Conservation (phyloP, 164 flowering plant genomes). For the Macadamia tetraphylla region DNA sequence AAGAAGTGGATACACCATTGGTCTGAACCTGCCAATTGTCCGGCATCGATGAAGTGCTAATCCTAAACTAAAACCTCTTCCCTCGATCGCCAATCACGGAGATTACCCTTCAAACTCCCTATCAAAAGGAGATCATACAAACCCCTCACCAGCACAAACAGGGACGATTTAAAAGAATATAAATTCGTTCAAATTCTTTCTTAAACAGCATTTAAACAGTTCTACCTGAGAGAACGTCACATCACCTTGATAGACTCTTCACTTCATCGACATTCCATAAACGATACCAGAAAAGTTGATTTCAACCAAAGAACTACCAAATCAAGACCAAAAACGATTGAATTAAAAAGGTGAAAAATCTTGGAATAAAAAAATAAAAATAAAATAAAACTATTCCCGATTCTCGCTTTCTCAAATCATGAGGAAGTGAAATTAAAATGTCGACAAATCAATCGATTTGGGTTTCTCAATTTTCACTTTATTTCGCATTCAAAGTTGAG, state of each 20-base stretch:
- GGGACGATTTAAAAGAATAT: neutral
- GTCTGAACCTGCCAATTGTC: slow-evolving; percentile 39
- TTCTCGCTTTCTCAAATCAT: neutral
- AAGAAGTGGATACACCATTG: slow-evolving; percentile 29
- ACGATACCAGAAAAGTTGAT: no score
- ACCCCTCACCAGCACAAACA: no score
- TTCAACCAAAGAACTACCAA: slow-evolving; percentile 5
- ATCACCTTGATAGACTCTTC: neutral
- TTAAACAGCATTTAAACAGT: neutral
- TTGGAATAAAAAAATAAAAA: neutral
- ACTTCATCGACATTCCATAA: slow-evolving; percentile 3
- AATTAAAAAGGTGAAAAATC: neutral
- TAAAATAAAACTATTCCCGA: slow-evolving; percentile 4
- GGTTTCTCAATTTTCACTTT: neutral
- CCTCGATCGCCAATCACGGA: slow-evolving; percentile 18
- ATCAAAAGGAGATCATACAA: neutral
- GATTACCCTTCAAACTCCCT: neutral
- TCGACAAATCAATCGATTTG: neutral
- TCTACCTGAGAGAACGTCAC: neutral
- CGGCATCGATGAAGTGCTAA: slow-evolving; percentile 36
- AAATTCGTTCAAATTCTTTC: neutral
- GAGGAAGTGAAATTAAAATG: neutral
- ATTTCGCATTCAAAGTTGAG: neutral
- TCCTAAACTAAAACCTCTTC: neutral
- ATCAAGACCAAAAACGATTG: slow-evolving; percentile 3